phyloP scores from a whole-genome alignment of 2,329 filamentous ascomycete species.

The Aurifilum marmelostoma region DNA sequence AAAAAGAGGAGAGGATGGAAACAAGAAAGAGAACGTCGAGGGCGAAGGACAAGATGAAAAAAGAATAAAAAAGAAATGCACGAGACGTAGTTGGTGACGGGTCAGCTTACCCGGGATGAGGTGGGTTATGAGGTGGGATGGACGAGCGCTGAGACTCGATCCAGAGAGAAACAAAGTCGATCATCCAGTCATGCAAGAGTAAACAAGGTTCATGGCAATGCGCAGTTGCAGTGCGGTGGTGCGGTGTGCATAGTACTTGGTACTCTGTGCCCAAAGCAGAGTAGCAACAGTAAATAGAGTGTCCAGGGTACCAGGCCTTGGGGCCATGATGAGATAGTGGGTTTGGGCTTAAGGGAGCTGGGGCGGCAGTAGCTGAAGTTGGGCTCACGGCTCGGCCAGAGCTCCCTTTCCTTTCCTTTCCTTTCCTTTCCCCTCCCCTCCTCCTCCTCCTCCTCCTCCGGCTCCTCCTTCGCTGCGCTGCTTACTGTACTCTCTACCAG shows the following conservation, averaged over 20 bases:
- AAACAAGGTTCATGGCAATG: slow-evolving; percentile 6
- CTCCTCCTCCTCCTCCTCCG: background rate
- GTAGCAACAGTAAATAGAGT: background rate
- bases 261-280: background rate
- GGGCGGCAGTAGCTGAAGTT: background rate
- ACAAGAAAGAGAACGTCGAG: no score
- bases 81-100: background rate
- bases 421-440: background rate
- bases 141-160: slow-evolving; percentile 1
- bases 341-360: background rate
- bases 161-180: slow-evolving; percentile 8
- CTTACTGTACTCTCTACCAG: background rate
- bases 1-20: background rate
- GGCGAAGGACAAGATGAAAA: background rate
- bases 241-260: slow-evolving; percentile 1
- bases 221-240: background rate
- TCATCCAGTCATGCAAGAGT: background rate
- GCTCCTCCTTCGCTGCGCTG: background rate
- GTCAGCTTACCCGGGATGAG: slow-evolving; percentile 2
- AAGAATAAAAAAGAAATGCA: background rate
- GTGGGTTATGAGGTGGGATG: slow-evolving; percentile 1
- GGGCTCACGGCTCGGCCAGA: slow-evolving; percentile 7
- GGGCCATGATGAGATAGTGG: background rate
- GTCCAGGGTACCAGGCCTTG: background rate
- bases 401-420: background rate